Conservation (phyloP, 495 filamentous ascomycete species). For the Penicillium subrubescens region DNA sequence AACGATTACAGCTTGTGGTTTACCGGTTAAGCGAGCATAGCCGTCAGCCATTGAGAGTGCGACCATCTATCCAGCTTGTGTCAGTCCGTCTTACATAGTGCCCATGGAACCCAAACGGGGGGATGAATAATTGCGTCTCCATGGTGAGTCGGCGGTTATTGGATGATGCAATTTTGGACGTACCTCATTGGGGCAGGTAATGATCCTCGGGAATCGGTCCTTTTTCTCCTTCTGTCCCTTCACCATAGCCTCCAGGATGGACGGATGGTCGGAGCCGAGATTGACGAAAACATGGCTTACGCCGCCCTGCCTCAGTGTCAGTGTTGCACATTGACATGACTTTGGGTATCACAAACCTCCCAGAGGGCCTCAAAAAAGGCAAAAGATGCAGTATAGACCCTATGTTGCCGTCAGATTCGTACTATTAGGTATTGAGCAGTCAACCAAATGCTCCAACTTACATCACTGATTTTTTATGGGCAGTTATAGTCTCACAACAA, state of each 20-base stretch:
- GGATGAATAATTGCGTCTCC: background rate
- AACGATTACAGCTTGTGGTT: slow-evolving; percentile 89
- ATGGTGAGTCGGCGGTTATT: background rate
- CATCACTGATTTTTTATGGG: slow-evolving; percentile 9
- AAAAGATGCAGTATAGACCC: slow-evolving; percentile 70
- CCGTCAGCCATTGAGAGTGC: slow-evolving; percentile 97
- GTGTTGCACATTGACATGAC: background rate
- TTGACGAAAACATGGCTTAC: slow-evolving; percentile 92
- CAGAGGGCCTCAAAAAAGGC: slow-evolving; percentile 96
- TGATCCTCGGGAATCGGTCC: slow-evolving; percentile 77
- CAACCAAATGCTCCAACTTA: background rate
- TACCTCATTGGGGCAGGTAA: slow-evolving; percentile 90
- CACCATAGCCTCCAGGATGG: slow-evolving; percentile 94
- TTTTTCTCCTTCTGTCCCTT: slow-evolving; percentile 71
- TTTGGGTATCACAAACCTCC: slow-evolving; percentile 50
- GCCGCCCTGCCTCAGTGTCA: slow-evolving; percentile 60
- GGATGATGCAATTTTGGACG: slow-evolving; percentile 7
- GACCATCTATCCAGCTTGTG: slow-evolving; percentile 69
- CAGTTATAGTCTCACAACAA: background rate
- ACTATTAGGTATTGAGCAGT: slow-evolving; percentile 2
- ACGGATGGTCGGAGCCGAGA: slow-evolving; percentile 90
- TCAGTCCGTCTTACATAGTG: slow-evolving; percentile 7
- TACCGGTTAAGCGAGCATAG: slow-evolving; percentile 82
- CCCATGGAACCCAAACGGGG: background rate
- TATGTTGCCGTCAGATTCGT: slow-evolving; percentile 20